Evolutionary conservation across 169 alveolate genomes (phyloP).

Genomic region (Eimeria zaria): DNA sequence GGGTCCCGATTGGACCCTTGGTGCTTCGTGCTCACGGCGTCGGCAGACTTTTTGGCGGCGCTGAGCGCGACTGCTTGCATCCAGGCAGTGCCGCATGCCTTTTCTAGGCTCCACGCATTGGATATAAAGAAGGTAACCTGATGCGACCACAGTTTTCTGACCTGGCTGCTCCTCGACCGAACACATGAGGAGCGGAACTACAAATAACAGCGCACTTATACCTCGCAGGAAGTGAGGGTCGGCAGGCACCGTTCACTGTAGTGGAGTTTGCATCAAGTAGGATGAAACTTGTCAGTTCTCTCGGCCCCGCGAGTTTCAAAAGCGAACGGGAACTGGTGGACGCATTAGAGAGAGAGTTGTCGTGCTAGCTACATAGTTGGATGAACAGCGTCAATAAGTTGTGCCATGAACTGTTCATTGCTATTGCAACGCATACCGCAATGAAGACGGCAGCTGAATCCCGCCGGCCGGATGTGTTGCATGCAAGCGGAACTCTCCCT

Average conservation of each 20-base stretch:
- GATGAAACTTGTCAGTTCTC: background rate
- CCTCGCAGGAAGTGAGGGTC: no score
- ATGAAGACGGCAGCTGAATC: background rate
- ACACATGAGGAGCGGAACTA: no score
- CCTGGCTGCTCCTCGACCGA: background rate
- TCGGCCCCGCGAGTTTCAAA: background rate
- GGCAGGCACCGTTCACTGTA: background rate
- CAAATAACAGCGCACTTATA: no score
- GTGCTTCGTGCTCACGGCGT: conserved; percentile 53
- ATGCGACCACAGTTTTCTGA: background rate
- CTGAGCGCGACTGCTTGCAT: conserved; percentile 21
- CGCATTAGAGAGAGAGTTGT: background rate
- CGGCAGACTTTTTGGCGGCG: conserved; percentile 65
- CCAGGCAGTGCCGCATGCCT: conserved; percentile 2
- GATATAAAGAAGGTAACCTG: background rate
- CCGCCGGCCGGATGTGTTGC: background rate
- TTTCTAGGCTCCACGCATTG: background rate
- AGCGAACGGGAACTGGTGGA: background rate
- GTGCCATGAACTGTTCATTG: background rate
- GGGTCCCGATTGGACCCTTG: conserved; percentile 56
- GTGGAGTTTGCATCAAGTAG: background rate
- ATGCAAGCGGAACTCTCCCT: no score
- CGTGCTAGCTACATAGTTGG: background rate
- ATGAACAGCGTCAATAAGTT: background rate
- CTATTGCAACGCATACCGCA: background rate